phyloP scores from a whole-genome alignment of 371 early-diverging fungal genomes.

The Gilbertella persicaria region DNA sequence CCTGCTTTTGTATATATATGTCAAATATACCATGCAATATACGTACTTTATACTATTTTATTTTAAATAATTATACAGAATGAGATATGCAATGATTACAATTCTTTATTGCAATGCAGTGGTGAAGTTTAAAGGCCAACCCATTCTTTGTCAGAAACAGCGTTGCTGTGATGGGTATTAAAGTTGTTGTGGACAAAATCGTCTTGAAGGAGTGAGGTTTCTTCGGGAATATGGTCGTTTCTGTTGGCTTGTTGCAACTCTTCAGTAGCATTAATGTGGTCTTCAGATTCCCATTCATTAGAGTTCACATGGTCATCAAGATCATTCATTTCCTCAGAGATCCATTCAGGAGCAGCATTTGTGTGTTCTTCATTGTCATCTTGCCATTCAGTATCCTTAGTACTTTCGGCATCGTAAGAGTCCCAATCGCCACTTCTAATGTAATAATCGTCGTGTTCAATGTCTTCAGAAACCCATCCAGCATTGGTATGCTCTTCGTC shows the following conservation, averaged over 20 bases:
- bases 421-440: constrained; percentile 13
- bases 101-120: too few species aligned
- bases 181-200: constrained; percentile 11
- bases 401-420: constrained; percentile 10
- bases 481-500: constrained; percentile 13
- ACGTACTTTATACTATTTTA: too few species aligned
- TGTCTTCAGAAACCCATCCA: constrained; percentile 7
- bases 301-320: constrained; percentile 7
- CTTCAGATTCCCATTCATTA: constrained; percentile 9
- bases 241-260: too few species aligned
- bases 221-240: constrained; percentile 2
- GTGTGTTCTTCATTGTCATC: constrained; percentile 11
- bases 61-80: too few species aligned
- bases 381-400: constrained; percentile 17
- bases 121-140: constrained; percentile 11
- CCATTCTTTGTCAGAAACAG: constrained; percentile 12
- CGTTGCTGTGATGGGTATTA: not conserved
- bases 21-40: too few species aligned
- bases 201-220: constrained; percentile 14
- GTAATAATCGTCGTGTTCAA: constrained; percentile 3
- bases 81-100: not conserved
- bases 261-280: not conserved
- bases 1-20: too few species aligned
- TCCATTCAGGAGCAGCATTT: constrained; percentile 12
- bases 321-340: not conserved